A percentile compares a stretch with the other conserved stretches of the same genome.
phyloP scores from a whole-genome alignment of 768 basidiomycete genomes.

The Tylopilus plumbeoviolaceoides region DNA sequence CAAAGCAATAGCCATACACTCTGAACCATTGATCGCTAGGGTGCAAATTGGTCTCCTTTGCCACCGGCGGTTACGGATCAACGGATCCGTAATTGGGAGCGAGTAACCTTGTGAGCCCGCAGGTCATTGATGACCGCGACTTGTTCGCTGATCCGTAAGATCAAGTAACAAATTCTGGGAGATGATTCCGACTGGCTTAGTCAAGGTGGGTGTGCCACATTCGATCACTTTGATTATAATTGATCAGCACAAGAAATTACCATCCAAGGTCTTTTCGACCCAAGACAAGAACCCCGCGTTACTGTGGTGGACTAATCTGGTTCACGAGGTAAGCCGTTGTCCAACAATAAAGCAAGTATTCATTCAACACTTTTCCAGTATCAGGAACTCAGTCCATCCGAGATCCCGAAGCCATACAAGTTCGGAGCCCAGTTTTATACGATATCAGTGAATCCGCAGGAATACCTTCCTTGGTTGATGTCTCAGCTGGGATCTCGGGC shows the following conservation, averaged over 20 bases:
- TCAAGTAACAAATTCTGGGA: constrained; percentile 44
- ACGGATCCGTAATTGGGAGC: constrained; percentile 37
- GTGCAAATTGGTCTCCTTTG: constrained; percentile 46
- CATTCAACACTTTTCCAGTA: constrained; percentile 24
- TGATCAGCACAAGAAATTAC: constrained; percentile 33
- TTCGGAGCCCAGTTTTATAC: constrained; percentile 44
- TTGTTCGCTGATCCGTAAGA: constrained; percentile 4
- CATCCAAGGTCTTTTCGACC: constrained; percentile 32
- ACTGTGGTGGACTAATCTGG: constrained; percentile 39
- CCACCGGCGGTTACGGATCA: constrained; percentile 33
- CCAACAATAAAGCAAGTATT: neutral
- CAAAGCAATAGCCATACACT: neutral
- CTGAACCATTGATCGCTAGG: constrained; percentile 24
- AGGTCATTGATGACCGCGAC: neutral
- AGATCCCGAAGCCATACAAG: constrained; percentile 33
- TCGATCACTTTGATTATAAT: neutral
- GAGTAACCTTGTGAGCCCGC: constrained; percentile 37
- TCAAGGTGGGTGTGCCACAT: constrained; percentile 27
- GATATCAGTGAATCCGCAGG: constrained; percentile 45
- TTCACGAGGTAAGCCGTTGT: constrained; percentile 33
- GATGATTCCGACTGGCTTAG: constrained; percentile 42
- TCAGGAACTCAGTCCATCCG: constrained; percentile 28
- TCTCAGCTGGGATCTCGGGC: constrained; percentile 35
- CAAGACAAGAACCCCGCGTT: constrained; percentile 16
- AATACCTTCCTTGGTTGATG: constrained; percentile 49